Evolutionary conservation across 768 basidiomycete genomes (phyloP).

Genomic region (Lactifluus volemus): DNA sequence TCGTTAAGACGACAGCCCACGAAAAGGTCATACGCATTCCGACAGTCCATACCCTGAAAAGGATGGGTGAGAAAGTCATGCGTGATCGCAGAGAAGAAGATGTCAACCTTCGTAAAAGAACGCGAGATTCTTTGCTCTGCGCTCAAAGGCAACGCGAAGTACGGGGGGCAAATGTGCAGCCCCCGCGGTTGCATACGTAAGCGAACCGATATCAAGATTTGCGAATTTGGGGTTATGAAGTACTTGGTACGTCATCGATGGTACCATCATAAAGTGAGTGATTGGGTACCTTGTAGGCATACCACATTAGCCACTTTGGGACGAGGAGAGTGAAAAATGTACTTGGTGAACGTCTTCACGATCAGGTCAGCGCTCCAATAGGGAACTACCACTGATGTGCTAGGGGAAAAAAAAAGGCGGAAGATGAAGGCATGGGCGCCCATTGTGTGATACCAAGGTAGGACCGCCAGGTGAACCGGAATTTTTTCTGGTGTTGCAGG

Average conservation of each 20-base stretch:
- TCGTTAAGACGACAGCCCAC: background rate
- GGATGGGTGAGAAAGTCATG: background rate
- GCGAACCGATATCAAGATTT: slow-evolving; percentile 3
- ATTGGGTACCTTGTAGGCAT: slow-evolving; percentile 2
- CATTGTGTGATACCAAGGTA: slow-evolving; percentile 64
- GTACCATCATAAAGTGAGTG: slow-evolving; percentile 7
- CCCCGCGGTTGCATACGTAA: background rate
- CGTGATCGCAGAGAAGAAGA: background rate
- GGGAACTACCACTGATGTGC: slow-evolving; percentile 46
- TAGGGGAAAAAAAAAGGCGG: slow-evolving; percentile 36
- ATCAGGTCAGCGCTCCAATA: slow-evolving; percentile 50
- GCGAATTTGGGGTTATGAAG: slow-evolving; percentile 1
- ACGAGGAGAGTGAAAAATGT: background rate
- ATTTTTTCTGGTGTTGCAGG: slow-evolving; percentile 37
- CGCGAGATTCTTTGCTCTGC: background rate
- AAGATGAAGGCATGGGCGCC: slow-evolving; percentile 49
- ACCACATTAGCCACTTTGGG: background rate
- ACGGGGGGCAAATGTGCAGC: slow-evolving; percentile 4
- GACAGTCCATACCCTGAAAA: slow-evolving; percentile 13
- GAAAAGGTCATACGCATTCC: slow-evolving; percentile 8
- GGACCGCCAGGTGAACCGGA: slow-evolving; percentile 44
- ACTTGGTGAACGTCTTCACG: slow-evolving; percentile 52
- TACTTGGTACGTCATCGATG: slow-evolving; percentile 10
- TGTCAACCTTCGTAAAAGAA: background rate
- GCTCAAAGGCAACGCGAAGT: background rate